phyloP scores from a whole-genome alignment of 257 asterid species.

The Prunella vulgaris region DNA sequence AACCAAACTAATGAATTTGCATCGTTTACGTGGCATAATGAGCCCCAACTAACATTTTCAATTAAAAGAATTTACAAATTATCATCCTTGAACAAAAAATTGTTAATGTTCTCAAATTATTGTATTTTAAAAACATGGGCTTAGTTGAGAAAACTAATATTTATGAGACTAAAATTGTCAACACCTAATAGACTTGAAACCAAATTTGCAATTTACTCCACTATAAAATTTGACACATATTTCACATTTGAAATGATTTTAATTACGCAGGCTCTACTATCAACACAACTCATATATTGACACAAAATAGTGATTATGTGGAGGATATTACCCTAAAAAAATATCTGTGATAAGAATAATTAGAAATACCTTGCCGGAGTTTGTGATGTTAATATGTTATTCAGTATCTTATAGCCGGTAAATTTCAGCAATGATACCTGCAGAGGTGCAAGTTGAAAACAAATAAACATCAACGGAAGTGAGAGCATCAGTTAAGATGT shows the following conservation, averaged over 20 bases:
- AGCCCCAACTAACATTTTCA: too few species aligned
- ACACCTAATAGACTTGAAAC: too few species aligned
- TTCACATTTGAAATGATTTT: not conserved
- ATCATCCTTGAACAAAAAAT: too few species aligned
- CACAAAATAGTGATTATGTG: conserved; percentile 5
- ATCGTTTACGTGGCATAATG: too few species aligned
- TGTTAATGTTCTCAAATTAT: too few species aligned
- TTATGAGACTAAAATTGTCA: too few species aligned
- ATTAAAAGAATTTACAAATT: too few species aligned
- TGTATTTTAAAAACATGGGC: too few species aligned
- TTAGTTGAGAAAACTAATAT: too few species aligned
- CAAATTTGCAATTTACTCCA: too few species aligned
- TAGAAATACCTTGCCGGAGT: conserved; percentile 87
- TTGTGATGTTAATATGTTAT: conserved; percentile 72
- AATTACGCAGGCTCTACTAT: not conserved
- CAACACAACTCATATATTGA: conserved; percentile 3
- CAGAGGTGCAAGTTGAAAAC: conserved; percentile 23
- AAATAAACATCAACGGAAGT: conserved; percentile 11
- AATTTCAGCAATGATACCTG: conserved; percentile 97
- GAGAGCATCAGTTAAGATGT: too few species aligned
- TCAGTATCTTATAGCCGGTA: conserved; percentile 83
- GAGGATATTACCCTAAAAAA: conserved; percentile 67
- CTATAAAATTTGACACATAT: not conserved
- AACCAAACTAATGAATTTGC: too few species aligned
- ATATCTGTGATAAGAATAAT: conserved; percentile 85